Base-by-base conservation (phyloP, 2,329 filamentous ascomycete species). In the Tolypocladium album region DNA sequence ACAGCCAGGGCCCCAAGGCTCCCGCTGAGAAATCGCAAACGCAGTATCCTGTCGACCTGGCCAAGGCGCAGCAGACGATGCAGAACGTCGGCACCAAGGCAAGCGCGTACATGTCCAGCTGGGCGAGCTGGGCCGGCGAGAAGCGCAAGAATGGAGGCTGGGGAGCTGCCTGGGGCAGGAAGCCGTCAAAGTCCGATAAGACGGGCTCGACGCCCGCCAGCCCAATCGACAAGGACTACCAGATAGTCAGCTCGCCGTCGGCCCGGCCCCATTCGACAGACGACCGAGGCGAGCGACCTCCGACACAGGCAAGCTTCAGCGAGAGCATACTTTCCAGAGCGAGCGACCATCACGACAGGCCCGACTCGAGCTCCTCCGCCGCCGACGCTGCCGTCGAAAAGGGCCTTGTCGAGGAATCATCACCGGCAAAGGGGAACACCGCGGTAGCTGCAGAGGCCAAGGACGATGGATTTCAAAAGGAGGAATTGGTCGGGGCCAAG, bases 121-220 rank as follows among this genome's bases (percentile, higher is more conserved):
- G 86, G 86, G 84, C 86, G 1, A 74, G 78, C 0, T 89, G 86
- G 86, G 85, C 86, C 1, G 86, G 86, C 57, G 89, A 94, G 75
- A 93, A 92, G 76, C 80, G 87, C 63, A 89, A 87, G 68, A 69
- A 70, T 4, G 76, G 72, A n/a, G 79, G 74, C 55, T 76, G 78
- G 68, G 79, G 71, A 31, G 71, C 68, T 31, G 72, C 72, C 55
- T 77, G 76, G 71, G 74, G 75, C 45, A 72, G 70, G 65, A 69
- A 71, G 60, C 66, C 56, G 60, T 39, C 60, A 40, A 72, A 70
- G 67, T 68, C 68, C 22, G 68, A 68, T 43, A 74, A 70, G 20
- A 68, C 71, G 11, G 62, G 70, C 0, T 69, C 72, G 4, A 67
- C 67, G 2, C 71, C 76, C 6, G 69, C 70, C 17, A 71, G 71